Evolutionary conservation across 1,284 basidiomycete species (phyloP).

Genomic region (Termitomyces sp.): DNA sequence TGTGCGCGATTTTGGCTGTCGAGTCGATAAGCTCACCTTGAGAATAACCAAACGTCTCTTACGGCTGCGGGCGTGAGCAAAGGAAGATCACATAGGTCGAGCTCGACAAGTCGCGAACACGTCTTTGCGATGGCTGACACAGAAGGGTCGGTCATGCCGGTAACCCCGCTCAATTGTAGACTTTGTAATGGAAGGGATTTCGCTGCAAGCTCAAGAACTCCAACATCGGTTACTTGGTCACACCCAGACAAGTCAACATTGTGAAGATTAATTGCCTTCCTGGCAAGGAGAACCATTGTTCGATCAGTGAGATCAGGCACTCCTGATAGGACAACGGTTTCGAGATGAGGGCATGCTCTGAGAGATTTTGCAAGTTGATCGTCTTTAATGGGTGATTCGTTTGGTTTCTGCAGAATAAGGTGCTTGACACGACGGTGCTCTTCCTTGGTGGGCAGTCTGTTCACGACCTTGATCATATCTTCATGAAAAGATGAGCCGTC

Average conservation of each 20-base stretch:
- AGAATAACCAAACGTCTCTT: slow-evolving; percentile 80
- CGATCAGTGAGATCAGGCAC: slow-evolving; percentile 64
- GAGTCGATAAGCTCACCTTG: slow-evolving; percentile 32
- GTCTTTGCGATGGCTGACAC: slow-evolving; percentile 70
- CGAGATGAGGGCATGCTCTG: slow-evolving; percentile 59
- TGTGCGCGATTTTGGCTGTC: slow-evolving; percentile 8
- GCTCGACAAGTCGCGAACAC: slow-evolving; percentile 76
- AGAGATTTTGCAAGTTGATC: slow-evolving; percentile 62
- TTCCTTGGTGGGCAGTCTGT: slow-evolving; percentile 49
- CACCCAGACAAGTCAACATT: slow-evolving; percentile 80
- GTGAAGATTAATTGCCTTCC: slow-evolving; percentile 62
- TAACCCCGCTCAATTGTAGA: slow-evolving; percentile 68
- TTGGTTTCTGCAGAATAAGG: slow-evolving; percentile 40
- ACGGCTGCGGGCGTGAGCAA: slow-evolving; percentile 67
- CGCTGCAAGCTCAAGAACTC: slow-evolving; percentile 65
- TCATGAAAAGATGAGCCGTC: slow-evolving; percentile 36
- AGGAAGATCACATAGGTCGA: slow-evolving; percentile 77
- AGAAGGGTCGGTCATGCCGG: slow-evolving; percentile 68
- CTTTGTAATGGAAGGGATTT: slow-evolving; percentile 66
- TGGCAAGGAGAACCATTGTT: slow-evolving; percentile 61
- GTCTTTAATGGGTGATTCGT: slow-evolving; percentile 47
- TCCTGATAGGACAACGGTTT: slow-evolving; percentile 70
- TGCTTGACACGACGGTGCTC: slow-evolving; percentile 53
- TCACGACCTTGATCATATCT: slow-evolving; percentile 48
- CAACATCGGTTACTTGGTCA: slow-evolving; percentile 68